Conservation (phyloP, 495 filamentous ascomycete genomes). For the Aspergillus baeticus region DNA sequence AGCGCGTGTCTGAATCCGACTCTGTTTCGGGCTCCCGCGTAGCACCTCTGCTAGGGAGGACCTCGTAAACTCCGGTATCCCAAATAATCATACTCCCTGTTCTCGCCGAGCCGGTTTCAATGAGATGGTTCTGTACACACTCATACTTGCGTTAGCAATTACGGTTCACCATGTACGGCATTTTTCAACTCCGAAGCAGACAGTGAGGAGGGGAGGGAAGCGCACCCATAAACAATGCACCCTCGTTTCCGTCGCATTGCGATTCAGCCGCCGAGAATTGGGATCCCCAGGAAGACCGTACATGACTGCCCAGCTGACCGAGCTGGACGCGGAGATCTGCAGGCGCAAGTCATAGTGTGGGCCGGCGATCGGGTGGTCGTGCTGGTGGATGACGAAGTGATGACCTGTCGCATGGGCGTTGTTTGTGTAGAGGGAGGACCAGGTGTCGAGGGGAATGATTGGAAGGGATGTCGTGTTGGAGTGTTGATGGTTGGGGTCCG, state of each 20-base stretch:
- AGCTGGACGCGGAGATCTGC: conserved; percentile 64
- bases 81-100: conserved; percentile 68
- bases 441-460: conserved; percentile 41
- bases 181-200: no score
- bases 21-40: conserved; percentile 29
- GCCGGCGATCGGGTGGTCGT: conserved; percentile 67
- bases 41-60: conserved; percentile 44
- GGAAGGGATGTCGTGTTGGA: conserved; percentile 24
- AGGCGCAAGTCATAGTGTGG: conserved; percentile 64
- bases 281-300: conserved; percentile 65
- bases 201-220: conserved; percentile 10
- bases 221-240: conserved; percentile 65
- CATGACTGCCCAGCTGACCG: conserved; percentile 63
- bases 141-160: not conserved
- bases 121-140: conserved; percentile 57
- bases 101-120: conserved; percentile 57
- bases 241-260: conserved; percentile 67
- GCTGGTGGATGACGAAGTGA: conserved; percentile 69
- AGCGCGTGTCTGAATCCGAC: conserved; percentile 20
- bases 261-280: conserved; percentile 53
- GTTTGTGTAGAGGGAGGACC: conserved; percentile 50
- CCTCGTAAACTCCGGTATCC: conserved; percentile 66
- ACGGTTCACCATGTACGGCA: no score
- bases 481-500: conserved; percentile 10
- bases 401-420: conserved; percentile 48